Evolutionary conservation across 352 stramenopile species (phyloP).

Genomic region (Pythium dissimile): DNA sequence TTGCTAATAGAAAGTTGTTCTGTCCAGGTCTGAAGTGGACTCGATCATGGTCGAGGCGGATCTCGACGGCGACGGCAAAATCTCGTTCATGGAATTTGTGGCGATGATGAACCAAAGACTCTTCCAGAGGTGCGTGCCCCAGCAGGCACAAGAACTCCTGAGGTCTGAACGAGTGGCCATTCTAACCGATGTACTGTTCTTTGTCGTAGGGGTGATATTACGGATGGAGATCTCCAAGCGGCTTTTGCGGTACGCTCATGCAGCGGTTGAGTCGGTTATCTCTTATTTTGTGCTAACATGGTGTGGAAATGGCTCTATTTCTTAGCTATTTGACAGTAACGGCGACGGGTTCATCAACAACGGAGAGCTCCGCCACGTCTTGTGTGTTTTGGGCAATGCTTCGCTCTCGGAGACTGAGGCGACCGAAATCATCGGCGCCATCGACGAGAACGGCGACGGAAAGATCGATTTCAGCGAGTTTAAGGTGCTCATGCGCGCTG

Average conservation of each 20-base stretch:
- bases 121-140: constrained; percentile 38
- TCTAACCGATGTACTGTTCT: background rate
- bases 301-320: background rate
- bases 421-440: constrained; percentile 56
- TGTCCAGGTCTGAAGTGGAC: constrained; percentile 49
- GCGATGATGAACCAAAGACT: constrained; percentile 74
- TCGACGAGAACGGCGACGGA: constrained; percentile 82
- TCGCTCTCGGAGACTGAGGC: constrained; percentile 41
- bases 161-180: background rate
- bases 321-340: constrained; percentile 66
- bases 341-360: constrained; percentile 69
- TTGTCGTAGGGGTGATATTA: constrained; percentile 40
- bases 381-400: constrained; percentile 56
- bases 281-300: too few species aligned
- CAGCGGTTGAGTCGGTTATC: too few species aligned
- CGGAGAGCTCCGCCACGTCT: constrained; percentile 57
- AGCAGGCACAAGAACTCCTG: background rate
- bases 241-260: constrained; percentile 63
- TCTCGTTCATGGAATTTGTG: constrained; percentile 79
- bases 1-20: too few species aligned
- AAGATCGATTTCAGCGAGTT: constrained; percentile 90
- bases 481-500: constrained; percentile 43
- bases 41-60: constrained; percentile 71
- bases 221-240: constrained; percentile 46
- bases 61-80: constrained; percentile 61